phyloP scores from a whole-genome alignment of 345 rosid species.

The Linum lewisii region DNA sequence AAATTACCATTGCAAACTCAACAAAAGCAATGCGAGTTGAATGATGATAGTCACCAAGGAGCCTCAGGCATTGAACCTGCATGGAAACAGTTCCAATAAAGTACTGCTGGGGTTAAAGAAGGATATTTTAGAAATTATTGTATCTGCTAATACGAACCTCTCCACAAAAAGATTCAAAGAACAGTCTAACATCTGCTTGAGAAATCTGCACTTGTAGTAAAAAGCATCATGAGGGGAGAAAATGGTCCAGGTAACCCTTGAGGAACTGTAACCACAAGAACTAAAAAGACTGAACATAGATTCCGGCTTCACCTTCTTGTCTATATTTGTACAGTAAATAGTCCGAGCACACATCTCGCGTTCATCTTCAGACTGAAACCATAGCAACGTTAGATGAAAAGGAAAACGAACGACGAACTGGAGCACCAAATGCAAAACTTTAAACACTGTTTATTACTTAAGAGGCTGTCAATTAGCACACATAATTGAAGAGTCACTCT shows the following conservation, averaged over 20 bases:
- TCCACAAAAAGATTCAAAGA: slow-evolving; percentile 84
- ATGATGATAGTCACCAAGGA: slow-evolving; percentile 85
- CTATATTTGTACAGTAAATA: slow-evolving; percentile 92
- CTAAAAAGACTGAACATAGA: not conserved
- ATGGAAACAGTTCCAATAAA: slow-evolving; percentile 5
- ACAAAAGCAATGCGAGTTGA: slow-evolving; percentile 94
- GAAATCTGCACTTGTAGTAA: slow-evolving; percentile 45
- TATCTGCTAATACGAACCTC: slow-evolving; percentile 43
- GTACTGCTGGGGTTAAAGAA: slow-evolving; percentile 5
- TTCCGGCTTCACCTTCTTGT: slow-evolving; percentile 54
- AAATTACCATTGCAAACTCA: slow-evolving; percentile 67
- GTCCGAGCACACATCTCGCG: slow-evolving; percentile 98
- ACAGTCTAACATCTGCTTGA: slow-evolving; percentile 69
- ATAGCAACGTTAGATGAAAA: slow-evolving; percentile 10
- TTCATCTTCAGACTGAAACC: slow-evolving; percentile 81
- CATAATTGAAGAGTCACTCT: slow-evolving; percentile 14
- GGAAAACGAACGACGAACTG: not conserved
- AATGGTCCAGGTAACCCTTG: not conserved
- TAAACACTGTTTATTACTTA: too few relatives aligned
- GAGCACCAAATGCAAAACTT: too few relatives aligned
- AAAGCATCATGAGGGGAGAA: slow-evolving; percentile 9
- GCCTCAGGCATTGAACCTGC: slow-evolving; percentile 90
- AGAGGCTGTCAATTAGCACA: slow-evolving; percentile 5
- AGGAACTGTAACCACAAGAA: not conserved
- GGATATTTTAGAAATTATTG: not conserved